Evolutionary conservation across 768 basidiomycete species (phyloP), one percentile per base, ranked within the genome.

Genomic region (Lactarius pseudohatsudake): DNA sequence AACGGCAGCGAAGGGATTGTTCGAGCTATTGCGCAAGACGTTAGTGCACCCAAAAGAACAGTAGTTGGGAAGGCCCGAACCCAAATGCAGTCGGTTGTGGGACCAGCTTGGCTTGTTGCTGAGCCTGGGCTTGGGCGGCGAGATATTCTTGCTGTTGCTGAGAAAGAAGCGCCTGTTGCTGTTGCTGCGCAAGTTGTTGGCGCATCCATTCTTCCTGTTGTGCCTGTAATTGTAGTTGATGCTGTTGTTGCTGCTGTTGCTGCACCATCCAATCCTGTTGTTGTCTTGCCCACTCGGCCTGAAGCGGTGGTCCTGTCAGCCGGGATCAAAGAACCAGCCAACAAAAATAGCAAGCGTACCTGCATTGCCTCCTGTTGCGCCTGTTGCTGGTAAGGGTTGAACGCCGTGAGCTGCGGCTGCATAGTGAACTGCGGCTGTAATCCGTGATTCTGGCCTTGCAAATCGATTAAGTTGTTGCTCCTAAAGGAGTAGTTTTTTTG

Each of bases 301-400:
- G 58, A 9, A 50, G 16, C 10, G 20, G 26, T 43, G 30, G 20
- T 50, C 32, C 28, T 15, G 22, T 18, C 41, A 38, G 22, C 38
- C 4, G 53, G 56, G 8, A 15, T 53, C 50, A 26, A 26, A 28
- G 50, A 41, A 13, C 30, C 1, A 32, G 5, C 20, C 28, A 7
- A 55, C 8, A 18, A 40, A 20, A 34, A 30, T 13, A 28, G 18
- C 34, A 15, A 54, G 20, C 50, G 30, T 58, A 81, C 84, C 79
- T 91, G 91, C 72, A 88, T 84, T 18, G 89, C 89, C 76, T 96
- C 94, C 72, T 96, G 94, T 72, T 96, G 91, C 57, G 90, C 86
- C 74, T 96, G 96, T 75, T 95, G 94, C 73, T 93, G 91, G 69
- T 93, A 94, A 0, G 92, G 92, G 76, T 98, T 98, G 82, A 94